A percentile compares a stretch with the other conserved stretches of the same genome.
These are phyloP conservation scores for Penicillium odoratum DNA, from an alignment of 495 filamentous ascomycete genomes.

Conservation along the genomic window DNA sequence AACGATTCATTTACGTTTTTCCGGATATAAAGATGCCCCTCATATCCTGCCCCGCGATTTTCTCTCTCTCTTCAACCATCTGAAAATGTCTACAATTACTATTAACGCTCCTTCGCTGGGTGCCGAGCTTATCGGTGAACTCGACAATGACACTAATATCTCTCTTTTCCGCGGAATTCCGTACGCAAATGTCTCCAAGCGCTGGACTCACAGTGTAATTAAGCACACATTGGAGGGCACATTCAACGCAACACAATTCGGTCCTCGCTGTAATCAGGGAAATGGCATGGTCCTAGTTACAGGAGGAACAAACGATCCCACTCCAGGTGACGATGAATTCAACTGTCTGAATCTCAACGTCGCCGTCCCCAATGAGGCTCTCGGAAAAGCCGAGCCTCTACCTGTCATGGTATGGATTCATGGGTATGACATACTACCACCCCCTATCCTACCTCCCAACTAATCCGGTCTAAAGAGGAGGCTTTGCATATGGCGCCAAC, in stretches of 20 bases:
- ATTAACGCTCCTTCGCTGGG: not conserved
- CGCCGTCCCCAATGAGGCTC: not conserved
- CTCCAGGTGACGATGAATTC: slow-evolving; percentile 9
- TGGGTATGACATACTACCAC: not conserved
- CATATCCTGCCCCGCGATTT: not conserved
- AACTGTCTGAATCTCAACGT: slow-evolving; percentile 5
- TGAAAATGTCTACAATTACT: not conserved
- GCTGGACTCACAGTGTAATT: slow-evolving; percentile 3
- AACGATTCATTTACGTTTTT: not conserved
- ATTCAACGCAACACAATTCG: slow-evolving; percentile 1
- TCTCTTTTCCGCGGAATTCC: slow-evolving; percentile 3
- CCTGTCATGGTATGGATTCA: slow-evolving; percentile 16
- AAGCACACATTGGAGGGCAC: not conserved
- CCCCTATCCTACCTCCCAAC: not conserved
- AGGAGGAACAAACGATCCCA: slow-evolving; percentile 6
- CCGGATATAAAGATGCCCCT: slow-evolving; percentile 6
- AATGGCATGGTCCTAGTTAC: slow-evolving; percentile 9
- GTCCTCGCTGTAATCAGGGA: slow-evolving; percentile 3
- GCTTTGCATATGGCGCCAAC: slow-evolving; percentile 11
- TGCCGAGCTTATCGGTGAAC: not conserved
- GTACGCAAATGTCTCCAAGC: slow-evolving; percentile 1
- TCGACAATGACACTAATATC: slow-evolving; percentile 5
- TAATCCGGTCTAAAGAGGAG: not conserved
- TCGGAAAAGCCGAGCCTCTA: not conserved
- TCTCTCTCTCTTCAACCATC: not conserved